Evolutionary conservation across 1,139 yeast genomes (phyloP), one percentile per base, ranked within the genome.

Genomic region (Barnettozyma hawaiiensis): DNA sequence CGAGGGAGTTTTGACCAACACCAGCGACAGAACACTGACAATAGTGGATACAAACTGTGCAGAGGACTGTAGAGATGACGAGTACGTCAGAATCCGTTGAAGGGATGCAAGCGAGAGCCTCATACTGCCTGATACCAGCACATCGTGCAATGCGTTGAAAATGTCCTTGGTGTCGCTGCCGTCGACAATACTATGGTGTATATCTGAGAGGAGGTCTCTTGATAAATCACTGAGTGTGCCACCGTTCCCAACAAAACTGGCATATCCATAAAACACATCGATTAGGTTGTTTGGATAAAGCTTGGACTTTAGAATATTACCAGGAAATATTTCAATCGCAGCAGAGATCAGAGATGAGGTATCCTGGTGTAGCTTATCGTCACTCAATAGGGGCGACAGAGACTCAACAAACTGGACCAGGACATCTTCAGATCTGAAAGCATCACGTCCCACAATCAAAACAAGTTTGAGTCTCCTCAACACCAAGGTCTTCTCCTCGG

Each of bases 391-490:
- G 1, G 57, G 55, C 8, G 59, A 44, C 12, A 69, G 43, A 12
- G 52, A 47, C 1, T 48, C 40, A 3, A 65, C 49, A 1, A 69
- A 18, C 1, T 66, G 49, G 2, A 48, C 45, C 2, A 59, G 32
- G 0, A 70, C 41, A 1, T 54, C 50, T 21, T 45, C 39, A 39
- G 54, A 45, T 0, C 45, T 14, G 3, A 59, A 42, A 0, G 45
- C 43, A 0, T 42, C 28, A 2, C 52, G 50, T 6, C 71, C 66
- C 9, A 70, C 39, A 7, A 63, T 40, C 8, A 72, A 47, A 1
- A 75, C 49, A 2, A 70, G 49, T 41, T 72, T 72, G 12, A 78
- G 45, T 44, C 61, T 67, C 46, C 79, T 62, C 8, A 77, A 36
- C 16, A 52, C 44, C 3, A 58, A 16, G 2, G 54, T 20, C 37